Conservation (phyloP, 2,329 filamentous ascomycete genomes). For the Trichophyton simii region DNA sequence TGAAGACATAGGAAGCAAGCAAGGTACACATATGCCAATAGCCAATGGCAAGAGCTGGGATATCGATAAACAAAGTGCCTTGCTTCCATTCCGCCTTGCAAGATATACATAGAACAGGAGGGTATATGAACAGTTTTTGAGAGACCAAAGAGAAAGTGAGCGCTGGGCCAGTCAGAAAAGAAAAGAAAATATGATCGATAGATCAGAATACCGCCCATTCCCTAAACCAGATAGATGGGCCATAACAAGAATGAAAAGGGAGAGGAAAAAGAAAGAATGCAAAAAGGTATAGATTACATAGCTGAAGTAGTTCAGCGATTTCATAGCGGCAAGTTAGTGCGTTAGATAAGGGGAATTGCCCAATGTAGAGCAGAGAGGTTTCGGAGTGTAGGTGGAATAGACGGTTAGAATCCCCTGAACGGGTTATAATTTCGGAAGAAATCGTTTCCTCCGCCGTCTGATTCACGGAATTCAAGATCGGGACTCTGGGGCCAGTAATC, state of each 20-base stretch:
- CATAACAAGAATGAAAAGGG: not conserved
- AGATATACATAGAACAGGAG: not conserved
- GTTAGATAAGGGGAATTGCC: not conserved
- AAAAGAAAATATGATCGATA: constrained; percentile 1
- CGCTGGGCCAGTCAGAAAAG: not conserved
- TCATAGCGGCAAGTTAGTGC: not conserved
- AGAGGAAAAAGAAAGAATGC: not conserved
- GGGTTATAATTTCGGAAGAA: constrained; percentile 34
- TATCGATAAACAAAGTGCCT: not conserved
- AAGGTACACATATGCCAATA: not conserved
- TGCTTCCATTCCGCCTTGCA: not conserved
- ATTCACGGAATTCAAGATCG: constrained; percentile 21
- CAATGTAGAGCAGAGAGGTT: not conserved
- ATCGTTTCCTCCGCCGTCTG: constrained; percentile 27
- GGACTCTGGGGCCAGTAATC: constrained; percentile 24
- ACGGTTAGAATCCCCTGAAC: constrained; percentile 34
- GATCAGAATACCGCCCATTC: constrained; percentile 4
- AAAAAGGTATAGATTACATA: not conserved
- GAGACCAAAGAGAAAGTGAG: constrained; percentile 2
- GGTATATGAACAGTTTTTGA: not conserved
- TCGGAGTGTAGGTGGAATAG: not conserved
- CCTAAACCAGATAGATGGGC: not conserved
- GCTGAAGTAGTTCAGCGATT: not conserved
- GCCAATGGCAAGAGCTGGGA: not conserved
- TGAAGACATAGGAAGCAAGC: not conserved